phyloP scores from a whole-genome alignment of 1,139 yeast species.

The Candida anutae region DNA sequence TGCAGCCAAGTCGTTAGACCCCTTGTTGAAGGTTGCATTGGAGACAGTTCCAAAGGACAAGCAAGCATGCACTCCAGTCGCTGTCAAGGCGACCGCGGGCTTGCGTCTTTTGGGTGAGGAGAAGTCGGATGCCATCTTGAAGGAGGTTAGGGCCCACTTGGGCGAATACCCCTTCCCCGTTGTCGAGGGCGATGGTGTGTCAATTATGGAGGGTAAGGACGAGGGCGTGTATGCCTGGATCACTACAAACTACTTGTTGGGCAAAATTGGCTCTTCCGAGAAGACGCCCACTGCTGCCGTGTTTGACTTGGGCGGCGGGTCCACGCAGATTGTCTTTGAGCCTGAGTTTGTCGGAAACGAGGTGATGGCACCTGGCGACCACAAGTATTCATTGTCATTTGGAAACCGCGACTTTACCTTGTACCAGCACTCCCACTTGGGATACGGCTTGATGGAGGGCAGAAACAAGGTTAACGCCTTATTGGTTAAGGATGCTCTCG shows the following conservation, averaged over 20 bases:
- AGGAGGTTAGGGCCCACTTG: slow-evolving; percentile 67
- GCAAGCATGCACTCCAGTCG: slow-evolving; percentile 81
- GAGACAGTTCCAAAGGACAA: slow-evolving; percentile 63
- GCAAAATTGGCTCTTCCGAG: slow-evolving; percentile 76
- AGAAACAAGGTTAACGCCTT: slow-evolving; percentile 69
- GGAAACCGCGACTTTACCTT: slow-evolving; percentile 77
- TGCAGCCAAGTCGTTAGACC: slow-evolving; percentile 85
- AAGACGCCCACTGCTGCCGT: slow-evolving; percentile 87
- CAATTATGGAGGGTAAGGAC: slow-evolving; percentile 92
- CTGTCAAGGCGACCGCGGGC: slow-evolving; percentile 98
- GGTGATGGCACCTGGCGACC: slow-evolving; percentile 77
- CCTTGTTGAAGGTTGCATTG: slow-evolving; percentile 67
- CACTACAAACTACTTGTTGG: slow-evolving; percentile 85
- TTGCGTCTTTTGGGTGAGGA: slow-evolving; percentile 76
- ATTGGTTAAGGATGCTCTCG: slow-evolving; percentile 44
- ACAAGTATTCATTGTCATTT: slow-evolving; percentile 69
- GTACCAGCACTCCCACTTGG: slow-evolving; percentile 92
- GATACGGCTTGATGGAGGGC: slow-evolving; percentile 93
- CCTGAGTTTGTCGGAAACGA: slow-evolving; percentile 60
- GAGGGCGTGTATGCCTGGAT: slow-evolving; percentile 99
- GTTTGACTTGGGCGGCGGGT: slow-evolving; percentile 97
- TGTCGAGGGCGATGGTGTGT: slow-evolving; percentile 70
- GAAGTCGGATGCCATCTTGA: slow-evolving; percentile 61
- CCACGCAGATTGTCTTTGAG: slow-evolving; percentile 96
- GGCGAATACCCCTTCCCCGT: slow-evolving; percentile 84